Evolutionary conservation across 257 asterid genomes (phyloP).

Genomic region (Oldenlandia corymbosa): DNA sequence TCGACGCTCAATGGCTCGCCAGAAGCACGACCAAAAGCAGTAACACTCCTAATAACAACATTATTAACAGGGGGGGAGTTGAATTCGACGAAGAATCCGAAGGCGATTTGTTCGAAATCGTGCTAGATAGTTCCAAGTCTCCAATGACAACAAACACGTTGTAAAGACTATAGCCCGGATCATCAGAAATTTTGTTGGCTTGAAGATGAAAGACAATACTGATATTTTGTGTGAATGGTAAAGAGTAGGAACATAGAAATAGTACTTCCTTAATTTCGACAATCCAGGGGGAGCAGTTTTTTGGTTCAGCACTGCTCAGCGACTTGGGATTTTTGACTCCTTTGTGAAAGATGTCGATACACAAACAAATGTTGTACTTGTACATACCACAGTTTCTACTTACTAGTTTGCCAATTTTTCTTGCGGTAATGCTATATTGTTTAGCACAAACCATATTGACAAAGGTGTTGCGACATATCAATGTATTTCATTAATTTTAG

Average conservation of each 20-base stretch:
- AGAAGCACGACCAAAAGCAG: conserved; percentile 50
- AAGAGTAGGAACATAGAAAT: not conserved
- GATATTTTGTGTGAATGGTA: not conserved
- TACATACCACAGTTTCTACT: conserved; percentile 10
- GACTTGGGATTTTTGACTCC: not conserved
- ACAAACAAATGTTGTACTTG: too few species aligned
- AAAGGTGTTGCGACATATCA: too few species aligned
- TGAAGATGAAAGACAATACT: not conserved
- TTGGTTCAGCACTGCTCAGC: conserved; percentile 17
- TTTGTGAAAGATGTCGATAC: too few species aligned
- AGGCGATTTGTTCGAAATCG: conserved; percentile 86
- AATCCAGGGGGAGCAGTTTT: conserved; percentile 13
- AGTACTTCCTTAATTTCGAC: not conserved
- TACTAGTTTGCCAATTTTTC: not conserved
- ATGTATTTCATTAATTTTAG: too few species aligned
- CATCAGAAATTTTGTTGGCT: not conserved
- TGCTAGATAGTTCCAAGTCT: conserved; percentile 54
- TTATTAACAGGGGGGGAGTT: not conserved
- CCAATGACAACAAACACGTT: conserved; percentile 23
- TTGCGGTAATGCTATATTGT: not conserved
- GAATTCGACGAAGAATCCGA: conserved; percentile 57
- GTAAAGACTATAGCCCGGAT: not conserved
- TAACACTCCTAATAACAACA: conserved; percentile 29
- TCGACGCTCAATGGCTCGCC: conserved; percentile 65
- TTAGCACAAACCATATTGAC: not conserved